Percentiles rank a stretch among this genome's conserved stretches.
phyloP scores from a whole-genome alignment of 1,139 yeast species.

The Taphrina confusa region DNA sequence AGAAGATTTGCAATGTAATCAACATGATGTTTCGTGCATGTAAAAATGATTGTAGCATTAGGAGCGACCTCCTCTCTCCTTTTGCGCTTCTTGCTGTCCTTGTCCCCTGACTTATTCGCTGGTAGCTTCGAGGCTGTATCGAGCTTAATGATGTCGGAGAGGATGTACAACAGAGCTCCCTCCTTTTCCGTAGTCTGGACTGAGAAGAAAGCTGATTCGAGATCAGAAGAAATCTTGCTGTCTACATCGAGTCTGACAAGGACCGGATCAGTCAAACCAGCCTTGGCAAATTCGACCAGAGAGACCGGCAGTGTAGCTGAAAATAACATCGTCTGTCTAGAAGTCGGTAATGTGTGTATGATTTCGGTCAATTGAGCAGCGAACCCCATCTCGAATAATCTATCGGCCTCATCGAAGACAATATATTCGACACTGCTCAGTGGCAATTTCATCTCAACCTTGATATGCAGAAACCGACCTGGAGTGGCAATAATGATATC shows the following conservation, averaged over 20 bases:
- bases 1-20: constrained; percentile 77
- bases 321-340: constrained; percentile 83
- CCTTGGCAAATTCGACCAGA: constrained; percentile 93
- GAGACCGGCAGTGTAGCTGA: constrained; percentile 94
- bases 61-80: constrained; percentile 83
- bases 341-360: constrained; percentile 75
- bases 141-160: constrained; percentile 82
- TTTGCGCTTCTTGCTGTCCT: constrained; percentile 54
- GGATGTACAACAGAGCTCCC: constrained; percentile 70
- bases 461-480: constrained; percentile 92
- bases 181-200: constrained; percentile 86
- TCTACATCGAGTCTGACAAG: constrained; percentile 91
- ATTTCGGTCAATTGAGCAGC: constrained; percentile 91
- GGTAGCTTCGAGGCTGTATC: constrained; percentile 63
- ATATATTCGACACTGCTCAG: constrained; percentile 80
- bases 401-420: constrained; percentile 97
- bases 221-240: constrained; percentile 79
- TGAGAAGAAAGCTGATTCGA: constrained; percentile 85
- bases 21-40: constrained; percentile 96
- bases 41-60: constrained; percentile 85
- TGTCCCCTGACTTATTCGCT: constrained; percentile 40
- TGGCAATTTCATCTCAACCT: constrained; percentile 90
- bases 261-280: constrained; percentile 89
- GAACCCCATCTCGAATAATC: constrained; percentile 92
- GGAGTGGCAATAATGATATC: constrained; percentile 95